These are phyloP conservation scores for Tagetes erecta DNA, from an alignment of 129 eudicot genomes.

Conservation along the genomic window DNA sequence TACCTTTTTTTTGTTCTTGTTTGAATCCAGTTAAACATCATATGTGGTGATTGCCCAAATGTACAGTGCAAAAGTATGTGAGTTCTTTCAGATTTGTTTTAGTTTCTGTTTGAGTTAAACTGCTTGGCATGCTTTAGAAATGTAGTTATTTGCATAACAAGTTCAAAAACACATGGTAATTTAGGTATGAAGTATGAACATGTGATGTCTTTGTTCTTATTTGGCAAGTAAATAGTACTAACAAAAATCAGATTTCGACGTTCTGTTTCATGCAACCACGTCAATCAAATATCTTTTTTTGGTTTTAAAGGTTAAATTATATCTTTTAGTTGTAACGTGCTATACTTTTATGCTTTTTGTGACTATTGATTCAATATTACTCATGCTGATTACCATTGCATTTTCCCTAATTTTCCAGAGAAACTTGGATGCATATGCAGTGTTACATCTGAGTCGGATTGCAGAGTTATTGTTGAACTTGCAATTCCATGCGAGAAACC, in stretches of 20 bases:
- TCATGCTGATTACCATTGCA: neutral
- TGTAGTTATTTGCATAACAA: neutral
- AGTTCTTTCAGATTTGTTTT: neutral
- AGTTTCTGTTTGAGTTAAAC: neutral
- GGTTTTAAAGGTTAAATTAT: slow-evolving; percentile 4
- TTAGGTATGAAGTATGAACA: neutral
- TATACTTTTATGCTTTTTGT: neutral
- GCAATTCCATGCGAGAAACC: slow-evolving; percentile 84
- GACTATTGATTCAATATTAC: slow-evolving; percentile 14
- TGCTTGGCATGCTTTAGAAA: slow-evolving; percentile 2
- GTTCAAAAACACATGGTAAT: slow-evolving; percentile 1
- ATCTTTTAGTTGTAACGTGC: neutral
- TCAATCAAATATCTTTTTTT: neutral
- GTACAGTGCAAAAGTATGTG: slow-evolving; percentile 73
- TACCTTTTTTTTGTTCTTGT: neutral
- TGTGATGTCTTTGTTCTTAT: neutral
- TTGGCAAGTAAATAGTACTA: neutral
- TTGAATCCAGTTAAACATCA: slow-evolving; percentile 61
- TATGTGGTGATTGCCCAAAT: slow-evolving; percentile 82
- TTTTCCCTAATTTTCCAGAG: slow-evolving; percentile 43
- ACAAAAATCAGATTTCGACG: neutral
- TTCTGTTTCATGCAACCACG: slow-evolving; percentile 8
- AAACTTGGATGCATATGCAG: slow-evolving; percentile 81
- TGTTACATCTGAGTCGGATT: slow-evolving; percentile 60
- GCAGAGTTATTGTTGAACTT: slow-evolving; percentile 80